These are phyloP conservation scores for Dictyostelium capitatum DNA, from an alignment of 78 protist genomes.

Conservation along the genomic window DNA sequence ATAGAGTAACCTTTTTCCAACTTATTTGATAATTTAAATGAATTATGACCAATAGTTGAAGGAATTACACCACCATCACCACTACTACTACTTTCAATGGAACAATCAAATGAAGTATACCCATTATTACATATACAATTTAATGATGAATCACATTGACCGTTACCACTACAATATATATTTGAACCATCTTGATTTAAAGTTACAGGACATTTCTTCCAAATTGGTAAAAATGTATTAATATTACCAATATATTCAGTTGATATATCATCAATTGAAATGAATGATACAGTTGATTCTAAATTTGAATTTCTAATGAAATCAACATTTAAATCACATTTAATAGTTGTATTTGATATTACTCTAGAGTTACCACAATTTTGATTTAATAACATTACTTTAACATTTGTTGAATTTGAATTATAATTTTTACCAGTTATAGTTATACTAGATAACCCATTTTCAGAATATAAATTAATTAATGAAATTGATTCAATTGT, in stretches of 20 bases:
- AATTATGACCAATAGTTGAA: background rate
- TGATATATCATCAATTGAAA: background rate
- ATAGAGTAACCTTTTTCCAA: background rate
- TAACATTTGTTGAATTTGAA: background rate
- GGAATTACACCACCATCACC: background rate
- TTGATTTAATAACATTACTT: background rate
- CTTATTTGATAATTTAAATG: background rate
- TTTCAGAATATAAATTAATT: background rate
- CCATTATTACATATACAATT: slow-evolving; percentile 1
- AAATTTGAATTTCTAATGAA: slow-evolving; percentile 9
- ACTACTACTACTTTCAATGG: background rate
- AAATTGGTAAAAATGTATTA: background rate
- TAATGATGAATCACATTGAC: background rate
- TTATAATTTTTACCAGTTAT: background rate
- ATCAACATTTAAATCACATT: slow-evolving; percentile 7
- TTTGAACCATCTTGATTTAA: background rate
- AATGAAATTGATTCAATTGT: background rate
- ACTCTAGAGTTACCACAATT: background rate
- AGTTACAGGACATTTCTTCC: background rate
- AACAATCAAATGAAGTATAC: slow-evolving; percentile 9
- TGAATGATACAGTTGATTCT: background rate
- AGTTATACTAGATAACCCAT: background rate
- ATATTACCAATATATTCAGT: background rate
- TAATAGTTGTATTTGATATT: background rate
- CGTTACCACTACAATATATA: slow-evolving; percentile 10